Conservation (phyloP, 306 rosid species). For the Cucurbita moschata region DNA sequence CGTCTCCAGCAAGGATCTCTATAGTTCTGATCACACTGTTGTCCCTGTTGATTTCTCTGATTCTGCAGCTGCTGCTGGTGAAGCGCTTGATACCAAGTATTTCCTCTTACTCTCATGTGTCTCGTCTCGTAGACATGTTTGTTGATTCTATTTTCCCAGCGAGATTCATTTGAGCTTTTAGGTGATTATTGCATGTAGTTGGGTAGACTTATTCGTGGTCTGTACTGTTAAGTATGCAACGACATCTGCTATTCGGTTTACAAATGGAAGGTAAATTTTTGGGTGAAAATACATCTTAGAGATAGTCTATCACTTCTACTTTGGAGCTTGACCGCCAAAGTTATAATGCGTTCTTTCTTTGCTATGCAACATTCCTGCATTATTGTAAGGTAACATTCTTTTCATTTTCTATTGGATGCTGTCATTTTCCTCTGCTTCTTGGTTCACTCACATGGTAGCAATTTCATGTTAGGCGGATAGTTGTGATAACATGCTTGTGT, state of each 20-base stretch:
- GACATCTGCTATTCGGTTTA: no score
- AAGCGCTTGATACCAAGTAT: slow-evolving; percentile 40
- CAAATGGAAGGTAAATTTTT: neutral
- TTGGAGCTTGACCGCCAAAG: neutral
- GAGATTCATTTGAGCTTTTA: neutral
- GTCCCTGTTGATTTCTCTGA: slow-evolving; percentile 73
- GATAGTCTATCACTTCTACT: neutral
- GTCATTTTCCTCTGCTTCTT: neutral
- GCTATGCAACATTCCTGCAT: neutral
- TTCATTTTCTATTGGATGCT: neutral
- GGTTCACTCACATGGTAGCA: neutral
- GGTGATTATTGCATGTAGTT: neutral
- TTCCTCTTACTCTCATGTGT: neutral
- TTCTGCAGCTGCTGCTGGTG: slow-evolving; percentile 31
- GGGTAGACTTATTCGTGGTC: neutral
- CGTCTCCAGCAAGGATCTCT: slow-evolving; percentile 72
- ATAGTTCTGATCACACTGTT: slow-evolving; percentile 82
- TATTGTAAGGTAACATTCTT: neutral
- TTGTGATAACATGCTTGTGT: neutral
- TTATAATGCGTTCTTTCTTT: neutral
- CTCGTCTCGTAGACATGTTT: neutral
- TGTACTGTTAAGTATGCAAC: neutral
- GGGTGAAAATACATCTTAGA: neutral
- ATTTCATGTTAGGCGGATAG: neutral
- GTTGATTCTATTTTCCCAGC: neutral